Evolutionary conservation across 2,329 filamentous ascomycete genomes (phyloP), one percentile per base, ranked within the genome.

Genomic region (Ascochyta viciae-villosae): DNA sequence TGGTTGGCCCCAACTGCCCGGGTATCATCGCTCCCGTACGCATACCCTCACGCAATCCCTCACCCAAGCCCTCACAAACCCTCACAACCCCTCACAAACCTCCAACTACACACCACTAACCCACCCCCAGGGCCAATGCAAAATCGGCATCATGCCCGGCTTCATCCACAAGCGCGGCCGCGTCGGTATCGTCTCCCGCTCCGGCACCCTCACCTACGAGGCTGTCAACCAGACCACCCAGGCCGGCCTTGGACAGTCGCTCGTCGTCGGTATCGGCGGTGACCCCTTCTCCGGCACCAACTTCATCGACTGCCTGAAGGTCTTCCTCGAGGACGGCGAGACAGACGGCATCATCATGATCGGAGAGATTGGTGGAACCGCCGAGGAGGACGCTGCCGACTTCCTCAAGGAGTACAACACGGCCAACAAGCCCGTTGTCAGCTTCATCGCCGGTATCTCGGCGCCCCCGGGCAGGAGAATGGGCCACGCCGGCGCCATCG

Each of bases 331-430:
- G 79, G 95, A 99, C 78, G 85, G 89, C 77, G 92, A 96, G 83
- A 99, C 95, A 35, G 95, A 99, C 77, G 95, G 95, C 76, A 97
- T 99, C 82, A 97, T 99, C 83, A 97, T 99, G 95, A 98, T 99
- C 78, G 95, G 95, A 76, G 95, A 98, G 84, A 98, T 99, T 77
- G 95, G 95, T 80, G 95, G 95, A 63, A 91, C 90, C 58, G 95
- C 95, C 57, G 95, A 99, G 83, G 95, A 99, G 83, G 95, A 99
- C 73, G 95, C 95, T 35, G 94, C 95, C 72, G 95, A 98, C 73
- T 99, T 96, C 85, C 82, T 98, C 76, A 92, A 90, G 83, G 84
- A 87, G 77, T 87, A 95, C 85, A 98, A 99, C 86, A 93, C 88
- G 58, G 83, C 88, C 78, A 90, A 92, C 80, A 99, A 97, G 88